Percentiles rank a stretch among this genome's conserved stretches.
Evolutionary conservation across 78 protist species (phyloP).

Genomic region (Dictyostelium intermedium): DNA sequence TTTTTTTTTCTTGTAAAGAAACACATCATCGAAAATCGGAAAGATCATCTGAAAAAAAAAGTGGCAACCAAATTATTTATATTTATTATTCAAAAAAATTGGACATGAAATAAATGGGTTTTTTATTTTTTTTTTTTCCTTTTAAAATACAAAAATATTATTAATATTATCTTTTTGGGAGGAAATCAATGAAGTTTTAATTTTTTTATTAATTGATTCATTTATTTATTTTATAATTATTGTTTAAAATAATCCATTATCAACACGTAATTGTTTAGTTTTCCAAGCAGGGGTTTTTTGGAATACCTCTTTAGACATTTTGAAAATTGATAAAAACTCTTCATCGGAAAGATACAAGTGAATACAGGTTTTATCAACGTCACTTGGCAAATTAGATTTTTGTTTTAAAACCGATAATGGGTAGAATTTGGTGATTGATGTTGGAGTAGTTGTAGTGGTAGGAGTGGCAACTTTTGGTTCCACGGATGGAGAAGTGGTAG

Average conservation of each 20-base stretch:
- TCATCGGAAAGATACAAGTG: background rate
- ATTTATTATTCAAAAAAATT: too few species aligned
- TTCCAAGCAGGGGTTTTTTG: conserved; percentile 7
- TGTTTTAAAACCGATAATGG: background rate
- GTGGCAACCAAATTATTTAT: too few species aligned
- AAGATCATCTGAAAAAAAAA: too few species aligned
- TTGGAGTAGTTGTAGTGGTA: background rate
- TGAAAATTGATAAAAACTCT: background rate
- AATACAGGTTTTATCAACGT: background rate
- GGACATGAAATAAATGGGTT: too few species aligned
- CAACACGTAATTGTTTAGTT: background rate
- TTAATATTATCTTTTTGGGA: too few species aligned
- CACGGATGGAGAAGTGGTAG: background rate
- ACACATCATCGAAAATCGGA: too few species aligned
- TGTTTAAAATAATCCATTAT: background rate
- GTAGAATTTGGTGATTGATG: background rate
- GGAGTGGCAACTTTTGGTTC: background rate
- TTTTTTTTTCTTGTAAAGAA: too few species aligned
- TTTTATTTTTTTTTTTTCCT: too few species aligned
- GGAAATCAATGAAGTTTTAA: too few species aligned
- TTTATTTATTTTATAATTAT: background rate
- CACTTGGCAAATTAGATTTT: background rate
- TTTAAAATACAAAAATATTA: too few species aligned
- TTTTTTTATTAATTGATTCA: background rate
- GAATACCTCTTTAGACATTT: background rate